Evolutionary conservation across 352 stramenopile genomes (phyloP), one percentile per base, ranked within the genome.

Genomic region (Peronospora destructor): DNA sequence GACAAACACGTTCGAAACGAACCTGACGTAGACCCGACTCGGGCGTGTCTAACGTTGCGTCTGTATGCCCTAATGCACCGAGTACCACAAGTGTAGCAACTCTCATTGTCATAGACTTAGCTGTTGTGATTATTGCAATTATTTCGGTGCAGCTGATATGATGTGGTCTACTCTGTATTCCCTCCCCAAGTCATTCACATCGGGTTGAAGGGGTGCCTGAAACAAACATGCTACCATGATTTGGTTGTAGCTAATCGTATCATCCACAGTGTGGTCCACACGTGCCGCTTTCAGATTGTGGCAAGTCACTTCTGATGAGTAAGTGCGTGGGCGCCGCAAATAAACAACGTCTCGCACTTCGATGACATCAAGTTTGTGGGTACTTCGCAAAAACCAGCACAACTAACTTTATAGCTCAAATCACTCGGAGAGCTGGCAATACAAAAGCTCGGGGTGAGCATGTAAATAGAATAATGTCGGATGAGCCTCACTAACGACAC

Each of bases 21-120:
- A 75, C 66, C 57, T 76, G 66, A 7, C 55, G 66, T 8, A 76
- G 29, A 1, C 59, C 52, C 3, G 66, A 66, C 30, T 41, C 9
- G 17, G 55, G 45, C 8, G 48, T 43, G 28, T 30, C 37, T 3
- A 53, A n/a, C 5, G 33, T 34, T 38, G 44, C 49, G 30, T 34
- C 28, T 7, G 32, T 8, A 3, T 21, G 35, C 17, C 38, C 40
- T 23, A 51, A 8, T 9, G 17, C 36, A 17, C 30, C 35, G 16
- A 64, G 52, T 23, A 25, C 35, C 13, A 61, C 13, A 14, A 71
- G 14, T 25, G 25, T 9, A 12, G 26, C 45, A 5, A 42, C 33
- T 42, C 28, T 30, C 59, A 63, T 61, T 12, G 13, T 43, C 17
- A 21, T 3, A 3, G 3, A 37, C 8, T 16, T 6, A 4, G 23